These are phyloP conservation scores for Babesia sp. DNA, from an alignment of 169 alveolate species.

Conservation along the genomic window DNA sequence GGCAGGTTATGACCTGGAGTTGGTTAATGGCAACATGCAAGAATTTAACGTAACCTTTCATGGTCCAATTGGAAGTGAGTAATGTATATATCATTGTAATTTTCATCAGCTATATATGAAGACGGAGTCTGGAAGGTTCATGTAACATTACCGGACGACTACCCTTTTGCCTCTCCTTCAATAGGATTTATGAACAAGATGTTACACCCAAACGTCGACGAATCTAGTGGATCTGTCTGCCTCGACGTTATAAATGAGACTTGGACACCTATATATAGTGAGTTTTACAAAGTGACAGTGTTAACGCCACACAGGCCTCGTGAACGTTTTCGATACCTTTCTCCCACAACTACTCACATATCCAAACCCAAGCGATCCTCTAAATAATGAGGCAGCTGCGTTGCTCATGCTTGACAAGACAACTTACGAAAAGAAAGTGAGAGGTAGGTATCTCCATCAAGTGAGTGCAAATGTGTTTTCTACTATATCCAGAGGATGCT, in stretches of 20 bases:
- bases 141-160: conserved; percentile 94
- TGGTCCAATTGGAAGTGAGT: conserved; percentile 79
- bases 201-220: conserved; percentile 95
- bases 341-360: conserved; percentile 93
- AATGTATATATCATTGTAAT: background rate
- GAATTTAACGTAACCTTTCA: conserved; percentile 80
- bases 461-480: too few species aligned
- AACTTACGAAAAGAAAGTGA: conserved; percentile 89
- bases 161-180: conserved; percentile 96
- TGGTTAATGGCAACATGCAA: conserved; percentile 77
- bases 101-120: conserved; percentile 80
- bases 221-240: conserved; percentile 95
- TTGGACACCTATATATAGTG: conserved; percentile 96
- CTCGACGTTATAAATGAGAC: conserved; percentile 95
- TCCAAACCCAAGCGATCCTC: conserved; percentile 96
- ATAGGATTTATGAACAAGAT: conserved; percentile 93
- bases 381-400: conserved; percentile 96
- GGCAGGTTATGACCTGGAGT: conserved; percentile 81
- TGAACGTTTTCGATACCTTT: conserved; percentile 93
- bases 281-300: background rate
- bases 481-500: too few species aligned
- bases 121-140: conserved; percentile 87
- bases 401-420: conserved; percentile 84
- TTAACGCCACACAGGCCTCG: conserved; percentile 60
- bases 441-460: conserved; percentile 83